phyloP scores from a whole-genome alignment of 1,139 yeast genomes.

The Candida sanyaensis region DNA sequence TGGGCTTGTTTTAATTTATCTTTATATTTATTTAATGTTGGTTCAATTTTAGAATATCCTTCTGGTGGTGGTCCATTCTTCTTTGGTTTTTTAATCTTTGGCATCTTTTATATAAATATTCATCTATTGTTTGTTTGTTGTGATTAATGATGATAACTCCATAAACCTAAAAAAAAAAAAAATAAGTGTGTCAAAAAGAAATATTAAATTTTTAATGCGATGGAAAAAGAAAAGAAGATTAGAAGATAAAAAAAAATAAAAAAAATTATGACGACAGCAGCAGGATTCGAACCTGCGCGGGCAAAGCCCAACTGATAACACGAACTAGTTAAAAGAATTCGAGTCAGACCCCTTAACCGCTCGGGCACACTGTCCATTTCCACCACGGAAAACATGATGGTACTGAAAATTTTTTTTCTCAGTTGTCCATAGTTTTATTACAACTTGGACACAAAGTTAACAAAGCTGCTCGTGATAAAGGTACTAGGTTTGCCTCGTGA shows the following conservation, averaged over 20 bases:
- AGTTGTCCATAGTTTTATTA: too few species aligned
- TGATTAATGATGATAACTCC: background rate
- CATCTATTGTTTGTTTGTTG: too few species aligned
- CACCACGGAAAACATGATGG: background rate
- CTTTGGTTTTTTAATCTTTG: conserved; percentile 39
- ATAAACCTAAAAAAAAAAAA: background rate
- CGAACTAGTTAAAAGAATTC: conserved; percentile 39
- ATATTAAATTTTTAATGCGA: background rate
- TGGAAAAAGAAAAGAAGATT: background rate
- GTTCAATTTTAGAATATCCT: conserved; percentile 74
- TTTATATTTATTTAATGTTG: conserved; percentile 65
- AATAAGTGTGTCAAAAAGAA: background rate
- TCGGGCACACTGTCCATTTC: conserved; percentile 66
- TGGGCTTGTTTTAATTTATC: conserved; percentile 63
- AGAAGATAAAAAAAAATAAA: background rate
- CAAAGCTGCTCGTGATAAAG: background rate
- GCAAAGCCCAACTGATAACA: conserved; percentile 61
- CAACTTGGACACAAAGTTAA: background rate
- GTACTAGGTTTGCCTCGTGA: too few species aligned
- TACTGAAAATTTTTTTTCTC: background rate
- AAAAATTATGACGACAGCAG: conserved; percentile 42
- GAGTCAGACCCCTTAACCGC: conserved; percentile 84
- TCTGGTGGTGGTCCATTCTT: conserved; percentile 62
- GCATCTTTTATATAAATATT: conserved; percentile 30
- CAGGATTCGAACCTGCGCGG: conserved; percentile 65